Conservation (phyloP, 2,329 filamentous ascomycete species). For the Botrytis squamosa region DNA sequence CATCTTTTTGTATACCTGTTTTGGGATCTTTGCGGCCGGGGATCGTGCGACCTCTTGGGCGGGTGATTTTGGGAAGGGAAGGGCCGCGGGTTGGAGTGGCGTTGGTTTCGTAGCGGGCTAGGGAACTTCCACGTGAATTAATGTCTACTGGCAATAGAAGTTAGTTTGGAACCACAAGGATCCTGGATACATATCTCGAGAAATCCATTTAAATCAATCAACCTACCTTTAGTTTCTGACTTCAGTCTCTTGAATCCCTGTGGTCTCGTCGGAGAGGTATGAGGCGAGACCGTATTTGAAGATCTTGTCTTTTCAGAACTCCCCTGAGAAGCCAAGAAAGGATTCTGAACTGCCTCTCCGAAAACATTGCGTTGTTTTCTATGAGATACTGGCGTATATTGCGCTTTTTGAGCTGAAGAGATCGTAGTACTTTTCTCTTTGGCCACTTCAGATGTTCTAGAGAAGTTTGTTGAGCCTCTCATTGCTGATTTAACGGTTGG, state of each 20-base stretch:
- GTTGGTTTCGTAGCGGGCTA: slow-evolving; percentile 19
- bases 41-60: slow-evolving; percentile 9
- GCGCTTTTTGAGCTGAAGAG: neutral
- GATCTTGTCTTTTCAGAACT: neutral
- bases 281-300: slow-evolving; percentile 13
- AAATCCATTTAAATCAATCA: neutral
- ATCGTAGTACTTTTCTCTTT: neutral
- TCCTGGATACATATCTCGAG: neutral
- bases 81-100: slow-evolving; percentile 9
- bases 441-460: neutral
- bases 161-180: neutral
- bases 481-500: neutral
- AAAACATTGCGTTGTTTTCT: slow-evolving; percentile 21
- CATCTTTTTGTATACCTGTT: slow-evolving; percentile 2
- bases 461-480: neutral
- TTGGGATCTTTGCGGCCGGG: slow-evolving; percentile 1
- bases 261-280: slow-evolving; percentile 9
- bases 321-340: slow-evolving; percentile 9
- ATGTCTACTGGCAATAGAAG: neutral
- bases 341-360: slow-evolving; percentile 20
- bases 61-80: neutral
- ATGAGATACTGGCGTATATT: neutral
- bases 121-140: neutral
- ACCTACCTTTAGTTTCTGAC: slow-evolving; percentile 5
- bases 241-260: neutral